phyloP scores from a whole-genome alignment of 2,329 filamentous ascomycete genomes.

The Nigrospora oryzae region DNA sequence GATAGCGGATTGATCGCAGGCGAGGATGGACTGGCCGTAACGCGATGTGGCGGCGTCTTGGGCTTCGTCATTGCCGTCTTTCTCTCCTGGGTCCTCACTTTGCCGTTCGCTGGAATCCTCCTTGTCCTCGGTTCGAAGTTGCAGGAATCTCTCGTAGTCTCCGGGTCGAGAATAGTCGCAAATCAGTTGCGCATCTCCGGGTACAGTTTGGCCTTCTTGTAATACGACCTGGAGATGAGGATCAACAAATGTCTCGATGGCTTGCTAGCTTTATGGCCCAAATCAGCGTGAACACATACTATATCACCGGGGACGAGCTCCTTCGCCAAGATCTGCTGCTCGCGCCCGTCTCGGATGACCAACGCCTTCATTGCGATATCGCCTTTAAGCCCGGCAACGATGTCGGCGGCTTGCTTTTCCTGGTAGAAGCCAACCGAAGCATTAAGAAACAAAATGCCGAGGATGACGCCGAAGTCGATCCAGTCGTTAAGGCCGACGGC shows the following conservation, averaged over 20 bases:
- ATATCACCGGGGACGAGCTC: conserved; percentile 67
- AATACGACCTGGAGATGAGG: conserved; percentile 31
- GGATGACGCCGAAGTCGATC: conserved; percentile 68
- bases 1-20: conserved; percentile 66
- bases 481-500: conserved; percentile 65
- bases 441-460: conserved; percentile 64
- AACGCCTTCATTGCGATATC: conserved; percentile 66
- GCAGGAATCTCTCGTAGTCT: conserved; percentile 32
- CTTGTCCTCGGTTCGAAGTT: conserved; percentile 18
- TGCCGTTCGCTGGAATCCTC: no score
- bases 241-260: conserved; percentile 28
- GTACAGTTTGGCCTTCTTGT: conserved; percentile 60
- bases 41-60: conserved; percentile 47
- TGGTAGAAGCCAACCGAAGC: conserved; percentile 70
- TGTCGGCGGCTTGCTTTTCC: conserved; percentile 68
- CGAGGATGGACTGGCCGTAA: conserved; percentile 56
- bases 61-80: conserved; percentile 33
- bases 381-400: conserved; percentile 63
- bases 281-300: conserved; percentile 29
- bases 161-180: conserved; percentile 67
- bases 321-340: conserved; percentile 59
- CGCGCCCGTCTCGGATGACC: conserved; percentile 57
- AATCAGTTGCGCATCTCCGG: conserved; percentile 60
- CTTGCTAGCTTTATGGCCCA: background rate
- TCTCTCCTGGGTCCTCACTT: conserved; percentile 34